Evolutionary conservation across 768 basidiomycete species (phyloP).

Genomic region (Serendipita indica): DNA sequence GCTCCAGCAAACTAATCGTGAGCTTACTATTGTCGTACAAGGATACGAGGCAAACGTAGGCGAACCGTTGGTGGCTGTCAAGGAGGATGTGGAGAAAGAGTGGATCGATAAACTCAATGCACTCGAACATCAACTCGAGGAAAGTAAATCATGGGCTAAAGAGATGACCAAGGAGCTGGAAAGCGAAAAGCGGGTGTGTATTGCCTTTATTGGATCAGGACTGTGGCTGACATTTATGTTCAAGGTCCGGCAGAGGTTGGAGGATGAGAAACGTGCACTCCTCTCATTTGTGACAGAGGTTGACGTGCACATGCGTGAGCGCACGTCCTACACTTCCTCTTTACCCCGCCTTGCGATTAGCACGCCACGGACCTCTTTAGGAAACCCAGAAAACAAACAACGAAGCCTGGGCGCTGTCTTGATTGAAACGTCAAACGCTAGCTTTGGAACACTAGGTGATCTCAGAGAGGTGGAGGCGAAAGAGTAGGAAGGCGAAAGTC

Average conservation of each 20-base stretch:
- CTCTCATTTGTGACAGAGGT: constrained; percentile 72
- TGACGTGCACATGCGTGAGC: constrained; percentile 26
- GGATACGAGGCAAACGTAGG: constrained; percentile 64
- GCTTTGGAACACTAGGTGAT: not conserved
- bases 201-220: constrained; percentile 5
- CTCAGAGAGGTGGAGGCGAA: not conserved
- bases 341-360: not conserved
- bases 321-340: not conserved
- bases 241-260: constrained; percentile 45
- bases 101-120: constrained; percentile 46
- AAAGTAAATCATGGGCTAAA: constrained; percentile 56
- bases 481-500: not conserved
- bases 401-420: not conserved
- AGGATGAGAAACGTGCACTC: constrained; percentile 64
- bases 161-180: constrained; percentile 65
- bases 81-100: constrained; percentile 62
- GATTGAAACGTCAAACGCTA: not conserved
- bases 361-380: not conserved
- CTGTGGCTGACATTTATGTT: not conserved
- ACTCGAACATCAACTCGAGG: constrained; percentile 45
- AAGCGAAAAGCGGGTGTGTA: constrained; percentile 54
- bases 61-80: constrained; percentile 46
- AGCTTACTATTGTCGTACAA: constrained; percentile 55
- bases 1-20: constrained; percentile 59
- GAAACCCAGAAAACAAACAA: not conserved